Evolutionary conservation across 306 rosid species (phyloP).

Genomic region (Gleditsia sinensis): DNA sequence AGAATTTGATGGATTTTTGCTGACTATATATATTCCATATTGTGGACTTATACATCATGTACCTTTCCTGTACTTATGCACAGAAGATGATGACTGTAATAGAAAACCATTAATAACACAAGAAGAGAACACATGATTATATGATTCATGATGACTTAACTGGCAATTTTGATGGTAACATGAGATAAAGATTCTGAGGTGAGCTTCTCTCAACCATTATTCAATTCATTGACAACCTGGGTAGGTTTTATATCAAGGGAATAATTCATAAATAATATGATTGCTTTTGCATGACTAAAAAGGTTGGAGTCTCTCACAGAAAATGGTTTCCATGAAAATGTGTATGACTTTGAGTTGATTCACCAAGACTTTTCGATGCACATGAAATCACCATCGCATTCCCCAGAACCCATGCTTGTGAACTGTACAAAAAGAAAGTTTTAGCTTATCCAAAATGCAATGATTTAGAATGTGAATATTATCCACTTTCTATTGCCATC

Average conservation of each 20-base stretch:
- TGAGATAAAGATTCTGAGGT: background rate
- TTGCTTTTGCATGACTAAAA: conserved; percentile 14
- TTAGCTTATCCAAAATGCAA: background rate
- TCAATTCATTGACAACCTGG: conserved; percentile 4
- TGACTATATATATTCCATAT: conserved; percentile 35
- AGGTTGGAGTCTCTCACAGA: background rate
- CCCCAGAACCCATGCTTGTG: background rate
- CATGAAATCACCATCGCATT: background rate
- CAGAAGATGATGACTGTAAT: background rate
- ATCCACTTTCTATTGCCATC: background rate
- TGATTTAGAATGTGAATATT: background rate
- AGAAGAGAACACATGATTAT: conserved; percentile 37
- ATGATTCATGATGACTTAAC: conserved; percentile 36
- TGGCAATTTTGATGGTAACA: conserved; percentile 16
- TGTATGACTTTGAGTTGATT: conserved; percentile 12
- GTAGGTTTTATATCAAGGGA: conserved; percentile 12
- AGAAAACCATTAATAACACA: conserved; percentile 21
- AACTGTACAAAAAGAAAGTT: background rate
- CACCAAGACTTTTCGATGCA: conserved; percentile 14
- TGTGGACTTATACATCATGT: conserved; percentile 41
- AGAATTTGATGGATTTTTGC: conserved; percentile 43
- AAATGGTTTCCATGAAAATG: background rate
- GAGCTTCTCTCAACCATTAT: background rate
- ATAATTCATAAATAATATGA: conserved; percentile 22
- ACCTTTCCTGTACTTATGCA: conserved; percentile 42